phyloP scores from a whole-genome alignment of 805 yeast genomes.

The Hanseniaspora pseudoguilliermondii region DNA sequence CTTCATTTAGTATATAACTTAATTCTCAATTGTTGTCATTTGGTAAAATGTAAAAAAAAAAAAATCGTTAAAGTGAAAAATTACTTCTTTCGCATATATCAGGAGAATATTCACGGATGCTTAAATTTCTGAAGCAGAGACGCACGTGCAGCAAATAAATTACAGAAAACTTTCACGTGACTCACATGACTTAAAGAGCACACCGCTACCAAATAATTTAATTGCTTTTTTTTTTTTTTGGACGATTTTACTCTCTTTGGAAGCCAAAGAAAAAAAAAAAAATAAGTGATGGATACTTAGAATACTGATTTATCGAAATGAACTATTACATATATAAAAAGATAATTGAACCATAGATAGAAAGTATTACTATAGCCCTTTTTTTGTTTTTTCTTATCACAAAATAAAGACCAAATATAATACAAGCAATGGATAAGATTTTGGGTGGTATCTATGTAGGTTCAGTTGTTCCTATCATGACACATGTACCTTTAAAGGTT shows the following conservation, averaged over 20 bases:
- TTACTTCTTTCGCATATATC: not conserved
- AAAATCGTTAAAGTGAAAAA: not conserved
- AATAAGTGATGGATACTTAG: not conserved
- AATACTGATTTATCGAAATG: no score
- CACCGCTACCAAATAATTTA: not conserved
- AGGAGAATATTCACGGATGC: not conserved
- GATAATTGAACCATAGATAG: not conserved
- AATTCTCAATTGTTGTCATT: no score
- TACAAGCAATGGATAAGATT: slow-evolving; percentile 35
- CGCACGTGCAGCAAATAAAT: no score
- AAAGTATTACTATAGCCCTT: no score
- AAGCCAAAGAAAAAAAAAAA: not conserved
- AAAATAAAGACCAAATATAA: not conserved
- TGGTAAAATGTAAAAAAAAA: no score
- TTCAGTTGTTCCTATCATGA: slow-evolving; percentile 51
- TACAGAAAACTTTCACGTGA: no score
- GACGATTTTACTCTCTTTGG: not conserved
- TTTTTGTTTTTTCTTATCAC: no score
- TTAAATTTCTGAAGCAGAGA: no score
- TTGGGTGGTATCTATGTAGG: slow-evolving; percentile 73
- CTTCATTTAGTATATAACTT: no score
- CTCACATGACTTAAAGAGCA: no score
- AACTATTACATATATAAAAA: no score
- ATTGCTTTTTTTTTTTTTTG: not conserved
- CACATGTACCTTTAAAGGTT: slow-evolving; percentile 37